phyloP scores from a whole-genome alignment of 495 filamentous ascomycete species.

The Podospora conica region DNA sequence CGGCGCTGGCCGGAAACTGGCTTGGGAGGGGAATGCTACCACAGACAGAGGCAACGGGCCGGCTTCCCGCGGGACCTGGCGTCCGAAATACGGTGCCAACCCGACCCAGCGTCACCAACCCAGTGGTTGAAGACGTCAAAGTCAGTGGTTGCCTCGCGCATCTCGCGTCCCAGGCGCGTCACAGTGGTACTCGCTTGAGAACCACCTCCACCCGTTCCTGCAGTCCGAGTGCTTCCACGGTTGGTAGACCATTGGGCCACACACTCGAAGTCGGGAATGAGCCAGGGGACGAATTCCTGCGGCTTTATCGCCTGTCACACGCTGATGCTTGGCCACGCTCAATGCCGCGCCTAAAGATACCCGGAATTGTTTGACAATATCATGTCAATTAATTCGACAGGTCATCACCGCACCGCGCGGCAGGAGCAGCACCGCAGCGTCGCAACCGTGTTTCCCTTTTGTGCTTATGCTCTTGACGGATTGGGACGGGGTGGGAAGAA shows the following conservation, averaged over 20 bases:
- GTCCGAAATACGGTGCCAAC: slow-evolving; percentile 20
- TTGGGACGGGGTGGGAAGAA: slow-evolving; percentile 7
- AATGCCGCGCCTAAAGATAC: slow-evolving; percentile 28
- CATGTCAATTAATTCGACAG: slow-evolving; percentile 27
- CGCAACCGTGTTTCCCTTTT: slow-evolving; percentile 21
- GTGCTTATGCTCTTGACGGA: slow-evolving; percentile 18
- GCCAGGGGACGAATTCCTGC: slow-evolving; percentile 12
- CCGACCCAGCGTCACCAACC: slow-evolving; percentile 16
- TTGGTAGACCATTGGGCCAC: slow-evolving; percentile 10
- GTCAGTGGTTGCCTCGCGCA: slow-evolving; percentile 6
- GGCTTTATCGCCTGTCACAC: slow-evolving; percentile 23
- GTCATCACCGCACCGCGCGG: slow-evolving; percentile 20
- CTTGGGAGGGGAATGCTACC: slow-evolving; percentile 19
- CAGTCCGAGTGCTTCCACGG: slow-evolving; percentile 15
- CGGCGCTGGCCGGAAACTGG: slow-evolving; percentile 4
- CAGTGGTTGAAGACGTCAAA: slow-evolving; percentile 11
- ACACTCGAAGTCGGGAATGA: slow-evolving; percentile 20
- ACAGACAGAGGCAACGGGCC: slow-evolving; percentile 23
- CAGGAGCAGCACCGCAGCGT: slow-evolving; percentile 16
- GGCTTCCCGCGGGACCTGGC: slow-evolving; percentile 22
- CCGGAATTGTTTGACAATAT: slow-evolving; percentile 28
- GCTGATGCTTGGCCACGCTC: slow-evolving; percentile 22
- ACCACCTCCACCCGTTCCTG: slow-evolving; percentile 27
- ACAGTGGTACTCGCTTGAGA: slow-evolving; percentile 29
- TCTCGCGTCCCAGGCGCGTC: slow-evolving; percentile 12